These are phyloP conservation scores for Candida boidinii DNA, from an alignment of 805 yeast species.

Conservation along the genomic window DNA sequence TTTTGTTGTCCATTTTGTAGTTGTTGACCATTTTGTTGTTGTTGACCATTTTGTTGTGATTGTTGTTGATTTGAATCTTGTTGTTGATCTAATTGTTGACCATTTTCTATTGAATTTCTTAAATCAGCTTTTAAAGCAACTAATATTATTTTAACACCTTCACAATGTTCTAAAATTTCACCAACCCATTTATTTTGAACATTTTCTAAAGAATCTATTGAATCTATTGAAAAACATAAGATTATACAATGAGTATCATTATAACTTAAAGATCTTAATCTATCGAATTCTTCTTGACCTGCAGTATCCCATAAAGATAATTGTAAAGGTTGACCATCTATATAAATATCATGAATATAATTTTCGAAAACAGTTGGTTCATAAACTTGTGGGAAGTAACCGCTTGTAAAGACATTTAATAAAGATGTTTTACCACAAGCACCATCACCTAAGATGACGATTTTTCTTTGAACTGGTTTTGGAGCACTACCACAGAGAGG, in stretches of 20 bases:
- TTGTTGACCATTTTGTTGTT: slow-evolving; percentile 15
- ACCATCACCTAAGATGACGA: slow-evolving; percentile 94
- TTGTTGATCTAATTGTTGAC: slow-evolving; percentile 17
- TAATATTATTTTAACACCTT: slow-evolving; percentile 86
- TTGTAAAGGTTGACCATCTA: slow-evolving; percentile 89
- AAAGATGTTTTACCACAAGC: slow-evolving; percentile 98
- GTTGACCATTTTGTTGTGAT: slow-evolving; percentile 10
- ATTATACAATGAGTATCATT: slow-evolving; percentile 95
- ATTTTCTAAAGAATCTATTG: slow-evolving; percentile 88
- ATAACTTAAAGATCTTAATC: slow-evolving; percentile 85
- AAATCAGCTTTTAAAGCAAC: slow-evolving; percentile 94
- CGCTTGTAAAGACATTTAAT: slow-evolving; percentile 90
- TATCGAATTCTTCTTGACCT: slow-evolving; percentile 96
- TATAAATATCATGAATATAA: slow-evolving; percentile 93
- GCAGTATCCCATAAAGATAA: slow-evolving; percentile 97
- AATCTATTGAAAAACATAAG: slow-evolving; percentile 92
- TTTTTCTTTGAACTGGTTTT: slow-evolving; percentile 74
- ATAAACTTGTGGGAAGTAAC: slow-evolving; percentile 96
- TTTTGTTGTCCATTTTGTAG: slow-evolving; percentile 15
- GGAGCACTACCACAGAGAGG: slow-evolving; percentile 36
- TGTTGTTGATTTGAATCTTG: slow-evolving; percentile 6
- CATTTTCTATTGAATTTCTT: slow-evolving; percentile 49
- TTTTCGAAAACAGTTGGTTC: slow-evolving; percentile 98
- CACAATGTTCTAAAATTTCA: slow-evolving; percentile 94
- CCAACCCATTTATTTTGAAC: slow-evolving; percentile 96